Conservation (phyloP, 768 basidiomycete genomes). For the Rhodosporidiobolus odoratus region DNA sequence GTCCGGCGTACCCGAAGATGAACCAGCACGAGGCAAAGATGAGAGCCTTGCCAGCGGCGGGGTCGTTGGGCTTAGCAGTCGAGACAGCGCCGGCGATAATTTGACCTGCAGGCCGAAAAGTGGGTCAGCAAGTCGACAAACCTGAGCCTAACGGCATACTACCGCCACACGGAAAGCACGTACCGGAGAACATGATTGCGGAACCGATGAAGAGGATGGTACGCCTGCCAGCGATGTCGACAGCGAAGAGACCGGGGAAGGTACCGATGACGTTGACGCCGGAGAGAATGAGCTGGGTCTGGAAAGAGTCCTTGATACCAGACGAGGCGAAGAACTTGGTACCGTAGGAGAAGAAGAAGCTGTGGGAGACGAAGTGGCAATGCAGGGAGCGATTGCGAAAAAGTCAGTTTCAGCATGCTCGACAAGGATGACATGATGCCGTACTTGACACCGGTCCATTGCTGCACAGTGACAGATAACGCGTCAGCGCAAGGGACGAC, state of each 20-base stretch:
- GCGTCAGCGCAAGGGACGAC: background rate
- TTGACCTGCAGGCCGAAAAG: no score
- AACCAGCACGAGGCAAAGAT: conserved; percentile 36
- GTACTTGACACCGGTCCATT: conserved; percentile 38
- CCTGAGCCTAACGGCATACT: no score
- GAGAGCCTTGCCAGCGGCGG: conserved; percentile 31
- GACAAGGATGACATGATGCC: no score
- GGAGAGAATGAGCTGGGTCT: conserved; percentile 34
- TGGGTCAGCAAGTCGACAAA: background rate
- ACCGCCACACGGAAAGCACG: no score
- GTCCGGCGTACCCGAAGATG: conserved; percentile 30
- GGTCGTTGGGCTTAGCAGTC: conserved; percentile 23
- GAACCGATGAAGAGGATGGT: conserved; percentile 9
- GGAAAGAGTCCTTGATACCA: conserved; percentile 34
- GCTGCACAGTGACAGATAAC: conserved; percentile 10
- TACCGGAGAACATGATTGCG: conserved; percentile 33
- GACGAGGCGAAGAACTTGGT: conserved; percentile 36
- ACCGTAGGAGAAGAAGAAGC: conserved; percentile 15
- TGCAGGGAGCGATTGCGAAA: no score
- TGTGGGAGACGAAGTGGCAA: no score
- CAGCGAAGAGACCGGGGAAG: conserved; percentile 25
- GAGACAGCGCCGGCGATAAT: background rate
- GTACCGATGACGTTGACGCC: conserved; percentile 34
- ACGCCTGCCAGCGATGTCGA: background rate
- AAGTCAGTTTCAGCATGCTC: no score